Conservation (phyloP, 2,329 filamentous ascomycete genomes). For the Colletotrichum abscissum region DNA sequence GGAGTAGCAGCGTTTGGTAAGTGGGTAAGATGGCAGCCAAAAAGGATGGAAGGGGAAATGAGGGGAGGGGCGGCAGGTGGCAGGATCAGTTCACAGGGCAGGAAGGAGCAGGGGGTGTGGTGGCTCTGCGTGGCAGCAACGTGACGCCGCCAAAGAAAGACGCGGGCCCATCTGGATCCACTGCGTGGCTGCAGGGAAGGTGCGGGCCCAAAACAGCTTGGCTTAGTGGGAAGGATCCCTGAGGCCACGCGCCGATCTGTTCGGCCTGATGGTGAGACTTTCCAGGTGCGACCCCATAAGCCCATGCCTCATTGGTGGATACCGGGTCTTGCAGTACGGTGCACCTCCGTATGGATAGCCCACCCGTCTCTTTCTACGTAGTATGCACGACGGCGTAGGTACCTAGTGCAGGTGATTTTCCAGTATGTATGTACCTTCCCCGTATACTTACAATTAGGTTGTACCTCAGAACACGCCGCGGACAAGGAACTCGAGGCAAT, state of each 20-base stretch:
- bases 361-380: background rate
- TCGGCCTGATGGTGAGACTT: constrained; percentile 30
- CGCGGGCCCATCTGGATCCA: constrained; percentile 18
- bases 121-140: constrained; percentile 34
- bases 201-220: constrained; percentile 30
- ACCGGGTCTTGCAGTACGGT: background rate
- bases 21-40: background rate
- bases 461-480: background rate
- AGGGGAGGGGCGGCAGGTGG: background rate
- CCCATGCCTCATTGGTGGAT: constrained; percentile 11
- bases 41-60: constrained; percentile 17
- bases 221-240: constrained; percentile 33
- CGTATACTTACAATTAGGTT: too few species aligned
- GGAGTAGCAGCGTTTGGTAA: too few species aligned
- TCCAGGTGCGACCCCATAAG: constrained; percentile 12
- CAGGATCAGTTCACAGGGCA: background rate
- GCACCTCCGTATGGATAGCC: background rate
- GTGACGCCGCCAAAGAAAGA: constrained; percentile 30
- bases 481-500: background rate
- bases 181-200: constrained; percentile 38
- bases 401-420: background rate
- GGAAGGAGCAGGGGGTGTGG: constrained; percentile 22
- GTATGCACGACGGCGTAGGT: background rate
- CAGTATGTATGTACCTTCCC: too few species aligned
- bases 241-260: constrained; percentile 38